A percentile compares a stretch with the other conserved stretches of the same genome.
Evolutionary conservation across 1,284 basidiomycete genomes (phyloP).

Genomic region (Polyporus tsugae): DNA sequence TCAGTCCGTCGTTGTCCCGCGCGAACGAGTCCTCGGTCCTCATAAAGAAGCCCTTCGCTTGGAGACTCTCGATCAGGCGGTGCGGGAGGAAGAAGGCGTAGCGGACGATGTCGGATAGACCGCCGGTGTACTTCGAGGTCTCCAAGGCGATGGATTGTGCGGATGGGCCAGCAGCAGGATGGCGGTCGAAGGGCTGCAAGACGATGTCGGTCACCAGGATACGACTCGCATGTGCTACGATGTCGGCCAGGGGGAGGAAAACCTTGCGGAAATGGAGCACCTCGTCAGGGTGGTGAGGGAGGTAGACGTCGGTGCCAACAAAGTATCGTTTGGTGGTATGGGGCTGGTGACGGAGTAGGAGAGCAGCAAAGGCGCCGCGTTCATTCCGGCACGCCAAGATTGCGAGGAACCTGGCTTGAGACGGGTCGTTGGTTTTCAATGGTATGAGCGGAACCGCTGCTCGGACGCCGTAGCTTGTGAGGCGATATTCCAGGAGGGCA

Average conservation of each 20-base stretch:
- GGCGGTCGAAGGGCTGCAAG: constrained; percentile 2
- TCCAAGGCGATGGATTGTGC: background rate
- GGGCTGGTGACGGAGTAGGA: background rate
- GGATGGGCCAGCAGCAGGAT: background rate
- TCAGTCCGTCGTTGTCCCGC: background rate
- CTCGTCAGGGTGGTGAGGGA: background rate
- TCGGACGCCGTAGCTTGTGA: background rate
- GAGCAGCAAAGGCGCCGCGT: background rate
- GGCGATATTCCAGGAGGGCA: background rate
- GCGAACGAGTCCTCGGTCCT: background rate
- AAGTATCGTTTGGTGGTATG: background rate
- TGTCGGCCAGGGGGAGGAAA: background rate
- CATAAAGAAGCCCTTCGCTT: background rate
- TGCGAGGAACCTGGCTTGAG: background rate
- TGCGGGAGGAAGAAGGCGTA: background rate
- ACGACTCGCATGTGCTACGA: background rate
- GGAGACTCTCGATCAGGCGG: background rate
- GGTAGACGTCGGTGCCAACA: background rate
- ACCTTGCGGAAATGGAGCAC: background rate
- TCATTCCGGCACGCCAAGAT: background rate
- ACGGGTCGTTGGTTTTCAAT: background rate
- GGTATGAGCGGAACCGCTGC: background rate
- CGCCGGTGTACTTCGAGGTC: background rate
- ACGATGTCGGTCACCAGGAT: background rate
- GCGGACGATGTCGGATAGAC: background rate